Evolutionary conservation across 2,329 filamentous ascomycete species (phyloP), one percentile per base, ranked within the genome.

Genomic region (Stromatinia cepivora): DNA sequence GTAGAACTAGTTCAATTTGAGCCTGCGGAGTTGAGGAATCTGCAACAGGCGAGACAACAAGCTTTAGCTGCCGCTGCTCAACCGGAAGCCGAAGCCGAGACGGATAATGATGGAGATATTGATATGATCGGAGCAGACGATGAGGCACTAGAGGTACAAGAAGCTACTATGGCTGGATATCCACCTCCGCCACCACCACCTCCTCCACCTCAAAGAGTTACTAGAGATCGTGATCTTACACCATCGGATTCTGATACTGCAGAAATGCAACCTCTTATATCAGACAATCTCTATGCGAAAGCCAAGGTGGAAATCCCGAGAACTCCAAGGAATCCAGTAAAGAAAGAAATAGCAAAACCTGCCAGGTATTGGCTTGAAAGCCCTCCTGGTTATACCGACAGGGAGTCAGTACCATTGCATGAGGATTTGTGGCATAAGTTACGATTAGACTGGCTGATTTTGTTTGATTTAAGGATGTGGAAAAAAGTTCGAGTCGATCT

Each of bases 381-480:
- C 48, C 93, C 94, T 9, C 83, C 86, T 25, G 86, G 86, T 45
- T 94, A 92, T 78, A 86, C 84, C 57, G 85, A 87, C 69, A 84
- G 85, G 54, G 84, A 87, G 45, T 86, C 85, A 67, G 82, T 90
- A 9, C 90, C 90, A 61, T 84, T 87, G 22, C 91, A 93, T 67
- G 95, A 99, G 79, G 92, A 99, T 76, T 84, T 99, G 7, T 93
- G 93, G 82, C 89, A 94, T 77, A 90, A 94, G 45, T 91, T 98
- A 17, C 90, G 95, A 45, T 84, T 99, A 8, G 95, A 99, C 80
- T 97, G 93, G 87, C 86, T 99, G 77, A 92, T 99, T 42, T 84
- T 99, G 11, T 99, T 97, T 78, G 95, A 99, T 79, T 82, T 99
- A 65, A 86, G 95, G 54, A 88, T 99, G 85, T 99, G 95, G 95